phyloP scores from a whole-genome alignment of 257 asterid species.

The Anisodus acutangulus region DNA sequence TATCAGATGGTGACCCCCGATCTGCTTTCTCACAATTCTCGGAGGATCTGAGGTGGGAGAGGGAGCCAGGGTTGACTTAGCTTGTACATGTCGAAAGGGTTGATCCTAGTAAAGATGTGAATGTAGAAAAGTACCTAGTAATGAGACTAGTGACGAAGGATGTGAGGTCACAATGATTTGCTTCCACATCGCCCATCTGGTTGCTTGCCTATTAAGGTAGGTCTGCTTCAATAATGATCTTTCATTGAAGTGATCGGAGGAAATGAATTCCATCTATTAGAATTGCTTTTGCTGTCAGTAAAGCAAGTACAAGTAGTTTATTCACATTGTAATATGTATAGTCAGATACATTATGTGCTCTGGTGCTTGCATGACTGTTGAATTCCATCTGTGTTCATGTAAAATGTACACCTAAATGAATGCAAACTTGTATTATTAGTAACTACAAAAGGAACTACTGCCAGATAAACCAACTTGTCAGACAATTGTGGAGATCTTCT shows the following conservation, averaged over 20 bases:
- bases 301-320: neutral
- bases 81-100: neutral
- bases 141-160: neutral
- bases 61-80: slow-evolving; percentile 61
- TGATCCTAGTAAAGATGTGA: neutral
- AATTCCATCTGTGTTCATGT: neutral
- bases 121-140: neutral
- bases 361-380: neutral
- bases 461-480: neutral
- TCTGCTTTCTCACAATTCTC: slow-evolving; percentile 79
- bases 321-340: neutral
- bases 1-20: slow-evolving; percentile 88
- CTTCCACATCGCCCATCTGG: slow-evolving; percentile 10
- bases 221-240: neutral
- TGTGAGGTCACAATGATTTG: neutral
- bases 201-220: slow-evolving; percentile 12
- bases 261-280: neutral
- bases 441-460: neutral
- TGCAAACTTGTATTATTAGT: neutral
- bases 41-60: slow-evolving; percentile 88
- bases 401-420: neutral
- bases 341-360: neutral
- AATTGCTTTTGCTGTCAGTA: neutral
- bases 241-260: neutral
- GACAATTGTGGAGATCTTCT: neutral